Conservation (phyloP, 306 rosid genomes). For the Abrus precatorius region DNA sequence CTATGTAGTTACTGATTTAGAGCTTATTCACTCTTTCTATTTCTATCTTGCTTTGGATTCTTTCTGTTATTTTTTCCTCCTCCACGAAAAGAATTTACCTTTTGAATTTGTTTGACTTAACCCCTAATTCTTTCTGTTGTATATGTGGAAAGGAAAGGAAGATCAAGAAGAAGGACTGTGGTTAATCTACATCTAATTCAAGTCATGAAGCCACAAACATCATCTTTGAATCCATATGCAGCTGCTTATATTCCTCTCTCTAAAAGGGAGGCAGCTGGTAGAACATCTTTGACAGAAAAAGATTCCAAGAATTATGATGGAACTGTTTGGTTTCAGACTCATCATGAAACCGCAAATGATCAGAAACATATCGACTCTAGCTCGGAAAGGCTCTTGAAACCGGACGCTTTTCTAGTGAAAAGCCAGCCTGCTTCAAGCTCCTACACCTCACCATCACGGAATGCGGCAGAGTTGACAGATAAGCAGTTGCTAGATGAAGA, state of each 20-base stretch:
- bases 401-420: conserved; percentile 43
- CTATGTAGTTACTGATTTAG: conserved; percentile 7
- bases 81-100: conserved; percentile 8
- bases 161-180: conserved; percentile 13
- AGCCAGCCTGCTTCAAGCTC: conserved; percentile 56
- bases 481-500: conserved; percentile 61
- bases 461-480: conserved; percentile 49
- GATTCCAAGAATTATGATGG: conserved; percentile 48
- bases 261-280: conserved; percentile 57
- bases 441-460: conserved; percentile 54
- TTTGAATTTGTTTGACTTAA: neutral
- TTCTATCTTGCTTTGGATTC: neutral
- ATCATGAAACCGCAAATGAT: conserved; percentile 47
- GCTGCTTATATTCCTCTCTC: conserved; percentile 77
- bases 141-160: conserved; percentile 23
- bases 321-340: conserved; percentile 53
- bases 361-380: conserved; percentile 39
- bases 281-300: conserved; percentile 46
- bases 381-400: conserved; percentile 34
- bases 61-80: neutral
- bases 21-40: neutral
- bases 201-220: conserved; percentile 67
- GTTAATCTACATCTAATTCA: conserved; percentile 36
- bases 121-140: conserved; percentile 29
- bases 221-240: conserved; percentile 86